Percentiles rank a stretch among this genome's conserved stretches.
phyloP scores from a whole-genome alignment of 192 early-diverging fungal genomes.

The Backusella circina region DNA sequence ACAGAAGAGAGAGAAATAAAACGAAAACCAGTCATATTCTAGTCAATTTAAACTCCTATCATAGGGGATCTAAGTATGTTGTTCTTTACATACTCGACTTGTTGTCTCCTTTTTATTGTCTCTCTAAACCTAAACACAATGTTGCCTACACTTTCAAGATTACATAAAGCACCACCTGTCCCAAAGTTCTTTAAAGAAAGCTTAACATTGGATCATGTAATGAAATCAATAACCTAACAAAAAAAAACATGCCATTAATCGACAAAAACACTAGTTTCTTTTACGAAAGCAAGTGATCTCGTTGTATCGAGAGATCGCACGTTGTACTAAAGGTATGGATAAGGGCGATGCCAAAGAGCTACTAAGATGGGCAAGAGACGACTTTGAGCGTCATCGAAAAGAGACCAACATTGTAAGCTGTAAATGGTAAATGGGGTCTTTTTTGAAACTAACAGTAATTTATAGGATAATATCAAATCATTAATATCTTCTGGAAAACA shows the following conservation, averaged over 20 bases:
- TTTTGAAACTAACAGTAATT: background rate
- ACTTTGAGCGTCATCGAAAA: slow-evolving; percentile 43
- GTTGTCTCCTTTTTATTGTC: background rate
- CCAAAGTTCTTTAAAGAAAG: slow-evolving; percentile 27
- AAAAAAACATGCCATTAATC: background rate
- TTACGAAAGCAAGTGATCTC: slow-evolving; percentile 26
- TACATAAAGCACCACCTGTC: slow-evolving; percentile 17
- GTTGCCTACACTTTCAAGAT: slow-evolving; percentile 5
- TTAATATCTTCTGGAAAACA: slow-evolving; percentile 30
- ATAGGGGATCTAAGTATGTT: too few relatives aligned
- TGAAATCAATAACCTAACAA: background rate
- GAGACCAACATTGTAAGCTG: slow-evolving; percentile 39
- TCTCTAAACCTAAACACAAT: background rate
- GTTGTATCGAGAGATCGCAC: slow-evolving; percentile 29
- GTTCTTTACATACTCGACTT: too few relatives aligned
- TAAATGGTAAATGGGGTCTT: background rate
- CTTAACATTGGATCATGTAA: slow-evolving; percentile 33
- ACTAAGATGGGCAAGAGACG: slow-evolving; percentile 40
- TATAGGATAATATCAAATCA: slow-evolving; percentile 29
- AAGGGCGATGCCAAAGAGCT: slow-evolving; percentile 36
- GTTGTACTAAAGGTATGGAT: slow-evolving; percentile 34
- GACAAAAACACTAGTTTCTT: slow-evolving; percentile 14
- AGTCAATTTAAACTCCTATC: too few relatives aligned
- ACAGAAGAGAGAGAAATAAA: too few relatives aligned
- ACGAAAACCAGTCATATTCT: too few relatives aligned